These are phyloP conservation scores for Aureobasidium musti DNA, from an alignment of 2,329 filamentous ascomycete genomes.

Conservation along the genomic window DNA sequence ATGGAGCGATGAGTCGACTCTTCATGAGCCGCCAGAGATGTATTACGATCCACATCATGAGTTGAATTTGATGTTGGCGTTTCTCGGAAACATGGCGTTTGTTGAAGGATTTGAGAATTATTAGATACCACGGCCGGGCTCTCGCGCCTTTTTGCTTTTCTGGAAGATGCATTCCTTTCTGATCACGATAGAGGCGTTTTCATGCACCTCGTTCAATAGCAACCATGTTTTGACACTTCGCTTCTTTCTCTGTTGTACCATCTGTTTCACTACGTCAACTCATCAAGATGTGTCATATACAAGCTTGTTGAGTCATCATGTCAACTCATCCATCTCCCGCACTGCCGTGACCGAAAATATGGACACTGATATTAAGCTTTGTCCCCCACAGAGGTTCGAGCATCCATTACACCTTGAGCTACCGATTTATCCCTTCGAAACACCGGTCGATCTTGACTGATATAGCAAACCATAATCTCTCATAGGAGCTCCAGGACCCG, in stretches of 20 bases:
- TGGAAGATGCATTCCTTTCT: slow-evolving; percentile 12
- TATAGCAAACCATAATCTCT: not conserved
- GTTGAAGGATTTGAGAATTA: slow-evolving; percentile 26
- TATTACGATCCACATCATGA: slow-evolving; percentile 20
- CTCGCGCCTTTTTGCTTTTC: slow-evolving; percentile 18
- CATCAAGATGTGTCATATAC: not conserved
- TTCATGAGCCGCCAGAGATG: slow-evolving; percentile 3
- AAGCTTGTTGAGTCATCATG: not conserved
- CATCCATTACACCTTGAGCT: not conserved
- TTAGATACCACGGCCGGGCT: slow-evolving; percentile 28
- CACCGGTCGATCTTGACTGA: not conserved
- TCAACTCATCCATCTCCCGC: too few species aligned
- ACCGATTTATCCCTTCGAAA: not conserved
- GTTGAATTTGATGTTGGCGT: slow-evolving; percentile 23
- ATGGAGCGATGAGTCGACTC: not conserved
- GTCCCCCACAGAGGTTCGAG: not conserved
- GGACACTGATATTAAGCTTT: slow-evolving; percentile 9
- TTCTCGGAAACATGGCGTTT: slow-evolving; percentile 26
- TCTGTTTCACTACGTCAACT: not conserved
- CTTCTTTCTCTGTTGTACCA: not conserved
- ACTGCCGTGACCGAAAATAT: not conserved
- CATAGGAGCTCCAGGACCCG: not conserved
- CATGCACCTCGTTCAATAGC: not conserved
- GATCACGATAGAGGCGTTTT: slow-evolving; percentile 20
- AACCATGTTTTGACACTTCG: not conserved